Evolutionary conservation across 73 alveolate species (phyloP).

Genomic region (Paramecium octaurelia): DNA sequence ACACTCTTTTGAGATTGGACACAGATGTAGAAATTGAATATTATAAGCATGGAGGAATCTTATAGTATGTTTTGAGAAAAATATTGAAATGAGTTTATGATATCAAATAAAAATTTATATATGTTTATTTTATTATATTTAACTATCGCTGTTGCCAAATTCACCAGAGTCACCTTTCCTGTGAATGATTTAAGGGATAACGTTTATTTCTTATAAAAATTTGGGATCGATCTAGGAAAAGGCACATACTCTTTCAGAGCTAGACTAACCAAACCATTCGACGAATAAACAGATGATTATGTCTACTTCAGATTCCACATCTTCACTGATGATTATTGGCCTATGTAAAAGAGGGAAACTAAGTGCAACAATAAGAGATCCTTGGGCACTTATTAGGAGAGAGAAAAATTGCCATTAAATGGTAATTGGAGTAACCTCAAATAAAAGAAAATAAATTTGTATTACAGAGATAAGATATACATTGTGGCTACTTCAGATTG

Average conservation of each 20-base stretch:
- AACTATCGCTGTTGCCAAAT: neutral
- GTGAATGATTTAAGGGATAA: neutral
- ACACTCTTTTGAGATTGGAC: conserved; percentile 73
- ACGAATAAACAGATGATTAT: neutral
- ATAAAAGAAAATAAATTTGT: neutral
- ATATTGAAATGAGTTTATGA: conserved; percentile 12
- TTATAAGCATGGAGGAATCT: conserved; percentile 88
- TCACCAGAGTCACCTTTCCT: neutral
- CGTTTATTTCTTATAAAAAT: neutral
- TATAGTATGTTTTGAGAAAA: conserved; percentile 85
- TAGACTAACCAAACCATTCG: conserved; percentile 15
- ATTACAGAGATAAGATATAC: conserved; percentile 18
- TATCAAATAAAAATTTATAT: neutral
- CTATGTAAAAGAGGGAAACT: neutral
- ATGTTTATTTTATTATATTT: neutral
- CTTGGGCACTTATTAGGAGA: neutral
- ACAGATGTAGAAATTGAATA: conserved; percentile 87
- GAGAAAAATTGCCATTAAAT: neutral
- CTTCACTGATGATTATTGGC: conserved; percentile 37
- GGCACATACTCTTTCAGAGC: conserved; percentile 2
- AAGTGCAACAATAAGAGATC: neutral
- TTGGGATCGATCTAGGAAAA: conserved; percentile 22
- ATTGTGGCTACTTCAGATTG: conserved; percentile 5
- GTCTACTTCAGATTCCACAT: neutral
- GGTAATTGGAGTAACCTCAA: neutral